These are phyloP conservation scores for Thermoascus crustaceus DNA, from an alignment of 2,329 filamentous ascomycete genomes.

Conservation along the genomic window DNA sequence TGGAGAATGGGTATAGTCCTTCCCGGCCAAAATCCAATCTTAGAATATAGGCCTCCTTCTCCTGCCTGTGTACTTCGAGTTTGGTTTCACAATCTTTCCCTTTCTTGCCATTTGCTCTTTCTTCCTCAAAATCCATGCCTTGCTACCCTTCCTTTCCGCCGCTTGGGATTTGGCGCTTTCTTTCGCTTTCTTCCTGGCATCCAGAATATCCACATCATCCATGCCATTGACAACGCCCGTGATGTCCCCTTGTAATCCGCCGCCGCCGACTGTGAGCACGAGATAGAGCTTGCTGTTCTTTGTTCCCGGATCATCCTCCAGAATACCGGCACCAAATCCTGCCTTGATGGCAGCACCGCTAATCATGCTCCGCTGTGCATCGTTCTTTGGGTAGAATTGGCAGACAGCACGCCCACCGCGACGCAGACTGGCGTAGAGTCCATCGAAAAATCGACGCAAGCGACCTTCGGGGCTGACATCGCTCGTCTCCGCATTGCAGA, in stretches of 20 bases:
- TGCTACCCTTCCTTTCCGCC: slow-evolving; percentile 39
- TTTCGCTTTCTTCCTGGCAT: slow-evolving; percentile 50
- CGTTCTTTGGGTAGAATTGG: slow-evolving; percentile 97
- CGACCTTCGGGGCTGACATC: slow-evolving; percentile 74
- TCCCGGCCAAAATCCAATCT: slow-evolving; percentile 9
- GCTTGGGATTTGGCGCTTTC: slow-evolving; percentile 40
- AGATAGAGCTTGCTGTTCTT: slow-evolving; percentile 97
- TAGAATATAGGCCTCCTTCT: slow-evolving; percentile 75
- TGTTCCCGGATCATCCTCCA: slow-evolving; percentile 92
- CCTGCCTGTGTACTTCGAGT: slow-evolving; percentile 87
- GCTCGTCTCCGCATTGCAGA: slow-evolving; percentile 88
- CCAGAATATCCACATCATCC: slow-evolving; percentile 77
- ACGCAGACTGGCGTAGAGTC: slow-evolving; percentile 73
- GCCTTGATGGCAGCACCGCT: slow-evolving; percentile 82
- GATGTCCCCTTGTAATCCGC: slow-evolving; percentile 62
- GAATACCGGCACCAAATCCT: slow-evolving; percentile 86
- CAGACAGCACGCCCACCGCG: slow-evolving; percentile 85
- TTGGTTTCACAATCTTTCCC: slow-evolving; percentile 87
- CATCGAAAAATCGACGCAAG: slow-evolving; percentile 81
- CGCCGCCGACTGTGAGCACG: slow-evolving; percentile 79
- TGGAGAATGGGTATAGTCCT: too few relatives aligned
- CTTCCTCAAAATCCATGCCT: slow-evolving; percentile 48
- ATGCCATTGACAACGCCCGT: slow-evolving; percentile 82
- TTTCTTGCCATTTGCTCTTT: slow-evolving; percentile 92
- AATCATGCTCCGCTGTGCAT: slow-evolving; percentile 86